phyloP scores from a whole-genome alignment of 2,329 filamentous ascomycete species.

The Myriosclerotinia duriaeana region DNA sequence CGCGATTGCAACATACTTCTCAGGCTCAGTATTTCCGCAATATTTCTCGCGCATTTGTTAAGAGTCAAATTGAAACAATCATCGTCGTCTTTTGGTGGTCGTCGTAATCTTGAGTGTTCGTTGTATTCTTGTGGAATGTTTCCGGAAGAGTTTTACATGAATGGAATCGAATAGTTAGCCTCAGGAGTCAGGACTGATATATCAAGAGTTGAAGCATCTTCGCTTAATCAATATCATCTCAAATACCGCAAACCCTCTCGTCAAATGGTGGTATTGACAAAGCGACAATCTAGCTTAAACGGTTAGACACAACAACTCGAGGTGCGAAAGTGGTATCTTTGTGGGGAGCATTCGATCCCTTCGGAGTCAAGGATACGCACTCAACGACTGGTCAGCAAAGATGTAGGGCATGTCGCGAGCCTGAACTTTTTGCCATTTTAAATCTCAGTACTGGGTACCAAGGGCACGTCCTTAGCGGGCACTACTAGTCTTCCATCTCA shows the following conservation, averaged over 20 bases:
- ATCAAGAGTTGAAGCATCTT: not conserved
- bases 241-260: not conserved
- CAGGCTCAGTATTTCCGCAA: not conserved
- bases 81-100: not conserved
- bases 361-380: slow-evolving; percentile 1
- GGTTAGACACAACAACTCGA: slow-evolving; percentile 2
- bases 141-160: not conserved
- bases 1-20: not conserved
- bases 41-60: not conserved
- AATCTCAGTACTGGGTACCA: not conserved
- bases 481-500: no score
- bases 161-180: not conserved
- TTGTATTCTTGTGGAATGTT: not conserved
- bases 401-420: not conserved
- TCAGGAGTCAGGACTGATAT: not conserved
- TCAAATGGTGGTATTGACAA: slow-evolving; percentile 15
- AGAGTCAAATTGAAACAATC: not conserved
- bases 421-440: slow-evolving; percentile 6
- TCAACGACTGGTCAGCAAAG: not conserved
- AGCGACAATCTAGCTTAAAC: not conserved
- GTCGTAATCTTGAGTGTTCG: not conserved
- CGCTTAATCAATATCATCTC: not conserved
- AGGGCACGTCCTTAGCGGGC: no score
- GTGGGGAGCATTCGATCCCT: slow-evolving; percentile 15
- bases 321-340: slow-evolving; percentile 6